phyloP scores from a whole-genome alignment of 805 yeast species.

The Teunomyces stri region DNA sequence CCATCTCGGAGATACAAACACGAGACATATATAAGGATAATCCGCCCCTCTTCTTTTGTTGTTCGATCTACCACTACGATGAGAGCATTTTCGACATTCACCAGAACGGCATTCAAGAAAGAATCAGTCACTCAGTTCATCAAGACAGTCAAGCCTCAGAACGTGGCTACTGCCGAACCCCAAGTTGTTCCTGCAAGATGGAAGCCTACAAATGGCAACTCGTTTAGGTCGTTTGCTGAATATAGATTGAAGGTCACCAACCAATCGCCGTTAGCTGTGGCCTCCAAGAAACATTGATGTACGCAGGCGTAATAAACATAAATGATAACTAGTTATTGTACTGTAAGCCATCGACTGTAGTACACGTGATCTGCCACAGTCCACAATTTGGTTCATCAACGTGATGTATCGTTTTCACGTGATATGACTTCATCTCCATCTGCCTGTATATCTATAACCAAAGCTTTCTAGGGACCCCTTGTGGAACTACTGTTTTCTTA shows the following conservation, averaged over 20 bases:
- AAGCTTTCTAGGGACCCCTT: not conserved
- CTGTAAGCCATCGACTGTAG: no score
- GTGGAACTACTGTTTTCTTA: not conserved
- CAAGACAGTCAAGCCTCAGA: conserved; percentile 16
- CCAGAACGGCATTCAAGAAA: conserved; percentile 24
- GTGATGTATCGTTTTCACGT: conserved; percentile 4
- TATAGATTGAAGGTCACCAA: conserved; percentile 41
- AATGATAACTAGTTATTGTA: no score
- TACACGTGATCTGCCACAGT: not conserved
- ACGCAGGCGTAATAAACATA: not conserved
- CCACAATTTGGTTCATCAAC: not conserved
- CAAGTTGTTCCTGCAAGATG: conserved; percentile 19
- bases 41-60: not conserved
- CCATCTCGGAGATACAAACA: not conserved
- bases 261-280: conserved; percentile 39
- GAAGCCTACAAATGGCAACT: conserved; percentile 38
- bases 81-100: conserved; percentile 24
- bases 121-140: conserved; percentile 25
- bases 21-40: not conserved
- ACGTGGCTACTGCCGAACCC: not conserved
- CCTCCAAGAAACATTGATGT: conserved; percentile 11
- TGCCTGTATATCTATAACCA: not conserved
- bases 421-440: conserved; percentile 5
- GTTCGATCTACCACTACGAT: not conserved
- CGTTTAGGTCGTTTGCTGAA: conserved; percentile 44